Evolutionary conservation across 2,329 filamentous ascomycete species (phyloP).

Genomic region (Massarina eburnea): DNA sequence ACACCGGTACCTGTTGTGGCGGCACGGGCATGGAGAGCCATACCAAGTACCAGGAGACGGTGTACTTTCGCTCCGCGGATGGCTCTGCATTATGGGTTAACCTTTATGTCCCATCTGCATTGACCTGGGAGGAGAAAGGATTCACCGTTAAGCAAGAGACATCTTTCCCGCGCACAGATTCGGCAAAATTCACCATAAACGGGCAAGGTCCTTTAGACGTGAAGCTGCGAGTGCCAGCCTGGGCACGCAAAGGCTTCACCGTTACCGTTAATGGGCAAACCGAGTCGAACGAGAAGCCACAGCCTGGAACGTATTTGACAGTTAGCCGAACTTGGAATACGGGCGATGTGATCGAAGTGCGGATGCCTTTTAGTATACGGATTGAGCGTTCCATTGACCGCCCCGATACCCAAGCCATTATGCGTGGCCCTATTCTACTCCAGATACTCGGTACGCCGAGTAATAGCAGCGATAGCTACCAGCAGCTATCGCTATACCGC

Average conservation of each 20-base stretch:
- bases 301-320: conserved; percentile 10
- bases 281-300: not conserved
- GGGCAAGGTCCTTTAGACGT: conserved; percentile 11
- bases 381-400: conserved; percentile 15
- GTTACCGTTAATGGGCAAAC: conserved; percentile 10
- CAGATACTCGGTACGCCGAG: conserved; percentile 10
- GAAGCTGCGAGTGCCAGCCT: conserved; percentile 13
- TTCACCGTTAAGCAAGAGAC: conserved; percentile 13
- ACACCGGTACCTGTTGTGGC: conserved; percentile 16
- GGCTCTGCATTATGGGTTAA: conserved; percentile 13
- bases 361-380: conserved; percentile 14
- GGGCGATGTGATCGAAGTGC: conserved; percentile 11
- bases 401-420: conserved; percentile 13
- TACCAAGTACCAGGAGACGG: conserved; percentile 17
- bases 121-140: conserved; percentile 8
- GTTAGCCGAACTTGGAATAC: conserved; percentile 13
- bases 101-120: conserved; percentile 11
- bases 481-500: conserved; percentile 12
- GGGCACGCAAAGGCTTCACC: conserved; percentile 11
- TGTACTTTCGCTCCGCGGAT: conserved; percentile 15
- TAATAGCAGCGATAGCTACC: conserved; percentile 1
- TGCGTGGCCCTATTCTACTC: conserved; percentile 15
- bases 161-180: conserved; percentile 11
- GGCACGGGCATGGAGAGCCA: conserved; percentile 17
- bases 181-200: conserved; percentile 11